phyloP scores from a whole-genome alignment of 176 grass and related monocot genomes.

The Rhynchospora pubera region DNA sequence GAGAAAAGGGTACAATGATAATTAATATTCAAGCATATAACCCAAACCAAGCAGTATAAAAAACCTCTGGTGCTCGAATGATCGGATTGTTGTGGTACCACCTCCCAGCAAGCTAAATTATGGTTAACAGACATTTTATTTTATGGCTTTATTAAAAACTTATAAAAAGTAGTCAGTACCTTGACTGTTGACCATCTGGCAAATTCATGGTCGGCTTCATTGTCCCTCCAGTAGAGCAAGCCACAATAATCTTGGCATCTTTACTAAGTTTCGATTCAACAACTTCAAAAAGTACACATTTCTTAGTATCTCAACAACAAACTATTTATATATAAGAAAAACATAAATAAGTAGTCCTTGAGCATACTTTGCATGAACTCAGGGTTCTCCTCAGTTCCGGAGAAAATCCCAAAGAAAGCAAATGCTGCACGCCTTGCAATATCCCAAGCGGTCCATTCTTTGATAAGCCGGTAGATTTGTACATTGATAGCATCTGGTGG shows the following conservation, averaged over 20 bases:
- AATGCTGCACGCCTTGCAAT: slow-evolving; percentile 95
- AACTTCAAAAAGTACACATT: slow-evolving; percentile 26
- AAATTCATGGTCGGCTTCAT: slow-evolving; percentile 83
- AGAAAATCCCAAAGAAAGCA: slow-evolving; percentile 95
- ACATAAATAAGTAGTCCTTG: not conserved
- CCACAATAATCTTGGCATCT: slow-evolving; percentile 97
- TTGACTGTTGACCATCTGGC: slow-evolving; percentile 86
- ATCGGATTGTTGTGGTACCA: not conserved
- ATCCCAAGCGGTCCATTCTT: slow-evolving; percentile 99
- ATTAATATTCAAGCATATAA: not conserved
- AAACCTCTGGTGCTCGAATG: not conserved
- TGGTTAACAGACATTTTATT: not conserved
- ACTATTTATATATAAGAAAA: not conserved
- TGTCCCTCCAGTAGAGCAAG: slow-evolving; percentile 83
- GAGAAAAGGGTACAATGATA: not conserved
- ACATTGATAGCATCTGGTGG: slow-evolving; percentile 91
- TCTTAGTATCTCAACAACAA: not conserved
- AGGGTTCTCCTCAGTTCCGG: slow-evolving; percentile 97
- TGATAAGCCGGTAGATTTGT: slow-evolving; percentile 99
- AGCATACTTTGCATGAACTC: slow-evolving; percentile 73
- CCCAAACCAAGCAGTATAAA: not conserved
- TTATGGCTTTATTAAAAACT: no score
- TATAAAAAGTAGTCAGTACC: no score
- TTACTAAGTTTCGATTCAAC: slow-evolving; percentile 66
- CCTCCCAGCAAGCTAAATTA: not conserved